Base-by-base conservation (phyloP, 352 stramenopile genomes). In the Blastocystis sp. region DNA sequence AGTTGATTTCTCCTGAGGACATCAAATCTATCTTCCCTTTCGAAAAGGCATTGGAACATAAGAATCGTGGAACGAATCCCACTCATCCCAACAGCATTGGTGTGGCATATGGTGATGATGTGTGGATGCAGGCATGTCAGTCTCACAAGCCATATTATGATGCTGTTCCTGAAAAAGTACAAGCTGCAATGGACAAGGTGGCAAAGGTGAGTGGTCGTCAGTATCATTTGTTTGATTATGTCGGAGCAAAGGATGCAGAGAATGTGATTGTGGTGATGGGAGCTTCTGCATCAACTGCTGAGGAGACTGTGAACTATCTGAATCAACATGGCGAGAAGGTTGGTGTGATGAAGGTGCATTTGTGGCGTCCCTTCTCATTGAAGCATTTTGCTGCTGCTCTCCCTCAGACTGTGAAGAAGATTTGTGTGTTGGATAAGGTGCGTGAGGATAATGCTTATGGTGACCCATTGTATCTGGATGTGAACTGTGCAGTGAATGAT, bases 191-290 rank as follows among this genome's bases (percentile, higher is more conserved):
- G 91, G 90, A 93, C 89, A 89, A 93, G 59, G 88, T 93, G 21
- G 93, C 91, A 88, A 90, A 91, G 49, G 90, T 93, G 35, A 90
- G 92, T 27, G 91, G 93, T 88, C 90, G 91, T 65, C 91, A 93
- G 88, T 94, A 94, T 89, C 90, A 91, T 32, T 89, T 94, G 67
- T 94, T 93, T 89, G 92, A 94, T 88, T 94, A 94, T 89, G 89
- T 90, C 54, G 92, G 92, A 56, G 88, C 90, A 0, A 21, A 88
- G 3, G 91, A 94, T 59, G 92, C 92, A 27, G 90, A 93, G 90
- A 88, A 88, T 81, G 92, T 94, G 2, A 87, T 94, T 43, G 91
- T 94, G 16, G 89, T 93, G 66, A 89, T 93, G 16, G 92, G 92
- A 56, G 90, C 93, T 37, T 92, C 91, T 0, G 89, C 71, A 39